Base-by-base conservation (phyloP, 2,329 filamentous ascomycete species). In the Ambrosiella cleistominuta region DNA sequence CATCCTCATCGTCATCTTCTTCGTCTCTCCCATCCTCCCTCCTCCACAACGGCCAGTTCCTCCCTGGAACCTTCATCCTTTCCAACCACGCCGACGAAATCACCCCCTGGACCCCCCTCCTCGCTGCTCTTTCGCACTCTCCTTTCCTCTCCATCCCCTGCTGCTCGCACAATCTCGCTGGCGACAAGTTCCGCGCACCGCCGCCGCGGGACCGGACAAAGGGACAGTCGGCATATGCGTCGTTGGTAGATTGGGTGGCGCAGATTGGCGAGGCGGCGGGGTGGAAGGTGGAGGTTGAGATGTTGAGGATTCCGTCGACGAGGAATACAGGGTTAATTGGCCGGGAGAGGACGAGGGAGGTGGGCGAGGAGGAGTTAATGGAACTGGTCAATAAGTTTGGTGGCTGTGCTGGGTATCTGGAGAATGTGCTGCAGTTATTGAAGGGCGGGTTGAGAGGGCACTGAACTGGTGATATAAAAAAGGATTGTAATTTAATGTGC, bases 11-110 rank as follows among this genome's bases (percentile, higher is more conserved):
- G 55, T 60, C 37, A 3, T 19, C 19, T 19, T 63, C 27, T 27
- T 27, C 27, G 27, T 27, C 4, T 27, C 27, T 27, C 27, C 27
- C 27, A 27, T 54, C 38, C 51, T 12, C 54, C 9, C 45, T 52
- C 15, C n/a, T 60, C 4, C 75, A 81, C 64, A 68, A 74, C 62
- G 93, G 91, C 40, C 66, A 75, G 8, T 95, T 97, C 65, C 75
- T 80, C 0, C 67, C 69, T 13, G 81, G 81, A 36, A 94, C 88
- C 0, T 98, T 98, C 69, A 88, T 98, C 65, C 85, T 98, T 62
- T 95, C 89, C 54, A 98, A 98, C 66, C 93, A 98, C 68, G 91
- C 91, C 9, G 93, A 98, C 67, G 90, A 98, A 70, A 77, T 98
- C 12, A 98, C 93, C 0, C 81, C 88, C 0, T 98, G 93, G 93